Base-by-base conservation (phyloP, 1,284 basidiomycete species). In the Fomes fomentarius region DNA sequence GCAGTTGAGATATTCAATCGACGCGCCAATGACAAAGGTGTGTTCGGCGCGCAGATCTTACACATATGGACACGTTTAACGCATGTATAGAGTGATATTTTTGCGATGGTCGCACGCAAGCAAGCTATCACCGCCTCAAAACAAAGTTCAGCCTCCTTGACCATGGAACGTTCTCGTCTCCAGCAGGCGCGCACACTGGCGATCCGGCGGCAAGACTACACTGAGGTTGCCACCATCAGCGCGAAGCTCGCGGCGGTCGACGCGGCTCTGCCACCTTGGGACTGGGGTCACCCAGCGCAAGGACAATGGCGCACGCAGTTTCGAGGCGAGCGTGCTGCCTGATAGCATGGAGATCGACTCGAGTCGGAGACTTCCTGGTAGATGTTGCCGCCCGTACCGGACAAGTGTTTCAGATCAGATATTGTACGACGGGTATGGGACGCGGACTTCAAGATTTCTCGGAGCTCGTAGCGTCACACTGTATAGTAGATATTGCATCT, bases 1-100 rank as follows among this genome's bases (percentile, higher is more conserved):
- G 1, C 80, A n/a, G n/a, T n/a, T n/a, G n/a, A 87, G 48, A 80
- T 94, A 66, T 69, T 71, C 26, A 84, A 81, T 57, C 69, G 11
- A 77, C 75, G 9, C 83, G n/a, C 78, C 78, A 0, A 76, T 91
- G 75, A 94, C 93, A 1, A 91, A 94, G 78, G 93, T 93, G 50
- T 46, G n/a, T n/a, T n/a, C n/a, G n/a, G 74, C 19, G 21, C 19
- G 11, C 10, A 12, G 8, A 12, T 12, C 15, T 24, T 10, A 11
- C 12, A 7, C 8, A 17, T n/a, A n/a, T n/a, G n/a, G 19, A 17
- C 21, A 30, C 60, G 6, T 7, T 40, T 24, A 50, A n/a, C n/a
- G n/a, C n/a, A n/a, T n/a, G n/a, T 21, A 14, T 64, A 89, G 85
- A 80, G 74, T 57, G 83, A 94, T 62, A 82, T 94, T 54, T 78